Percentiles rank a stretch among this genome's conserved stretches.
phyloP scores from a whole-genome alignment of 768 basidiomycete species.

The Suillus subaureus region DNA sequence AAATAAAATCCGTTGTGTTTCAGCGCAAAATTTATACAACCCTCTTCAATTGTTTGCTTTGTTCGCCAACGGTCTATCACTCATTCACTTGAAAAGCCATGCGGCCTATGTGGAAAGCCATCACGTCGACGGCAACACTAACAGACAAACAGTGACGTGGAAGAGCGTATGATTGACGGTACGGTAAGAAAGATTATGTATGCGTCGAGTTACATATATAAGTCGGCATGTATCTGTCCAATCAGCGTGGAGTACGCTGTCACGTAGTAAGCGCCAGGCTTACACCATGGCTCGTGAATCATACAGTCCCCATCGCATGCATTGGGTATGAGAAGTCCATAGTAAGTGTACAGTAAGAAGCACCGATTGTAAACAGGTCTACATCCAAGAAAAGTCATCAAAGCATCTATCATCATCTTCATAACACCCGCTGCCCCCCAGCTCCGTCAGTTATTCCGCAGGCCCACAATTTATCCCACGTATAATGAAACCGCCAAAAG shows the following conservation, averaged over 20 bases:
- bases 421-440: neutral
- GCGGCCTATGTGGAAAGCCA: too few relatives aligned
- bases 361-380: neutral
- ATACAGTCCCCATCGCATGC: neutral
- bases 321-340: neutral
- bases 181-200: too few relatives aligned
- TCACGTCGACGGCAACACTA: too few relatives aligned
- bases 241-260: too few relatives aligned
- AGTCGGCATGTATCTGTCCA: too few relatives aligned
- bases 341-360: neutral
- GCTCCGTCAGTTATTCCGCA: neutral
- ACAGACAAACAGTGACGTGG: too few relatives aligned
- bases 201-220: too few relatives aligned
- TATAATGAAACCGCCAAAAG: neutral
- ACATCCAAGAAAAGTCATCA: neutral
- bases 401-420: neutral
- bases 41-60: neutral
- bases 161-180: too few relatives aligned
- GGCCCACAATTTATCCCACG: neutral
- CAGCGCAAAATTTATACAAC: neutral
- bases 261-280: too few relatives aligned
- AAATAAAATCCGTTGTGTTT: neutral
- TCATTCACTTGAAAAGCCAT: neutral
- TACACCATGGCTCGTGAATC: too few relatives aligned
- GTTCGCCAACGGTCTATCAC: neutral